These are phyloP conservation scores for Colletotrichum somersetense DNA, from an alignment of 2,329 filamentous ascomycete species.

Conservation along the genomic window DNA sequence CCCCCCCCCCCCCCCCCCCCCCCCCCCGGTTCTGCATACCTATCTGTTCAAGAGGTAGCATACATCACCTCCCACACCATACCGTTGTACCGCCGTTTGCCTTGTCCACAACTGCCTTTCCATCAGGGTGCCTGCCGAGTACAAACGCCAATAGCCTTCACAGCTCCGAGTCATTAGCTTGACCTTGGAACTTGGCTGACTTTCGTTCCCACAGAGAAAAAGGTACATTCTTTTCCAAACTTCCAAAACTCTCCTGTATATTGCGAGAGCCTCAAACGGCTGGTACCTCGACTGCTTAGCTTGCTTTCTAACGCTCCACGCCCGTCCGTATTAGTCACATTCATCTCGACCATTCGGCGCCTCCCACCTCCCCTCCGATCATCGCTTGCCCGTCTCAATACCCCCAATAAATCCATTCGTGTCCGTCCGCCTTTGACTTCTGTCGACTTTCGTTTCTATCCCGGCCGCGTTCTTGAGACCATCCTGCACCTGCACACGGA, in stretches of 20 bases:
- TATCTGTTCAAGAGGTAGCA: not conserved
- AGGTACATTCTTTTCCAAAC: slow-evolving; percentile 31
- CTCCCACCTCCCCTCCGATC: slow-evolving; percentile 20
- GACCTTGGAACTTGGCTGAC: slow-evolving; percentile 42
- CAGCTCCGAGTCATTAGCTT: slow-evolving; percentile 45
- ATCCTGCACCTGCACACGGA: slow-evolving; percentile 36
- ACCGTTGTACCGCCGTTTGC: slow-evolving; percentile 33
- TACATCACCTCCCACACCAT: slow-evolving; percentile 7
- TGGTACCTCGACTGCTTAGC: slow-evolving; percentile 26
- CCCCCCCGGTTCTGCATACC: slow-evolving; percentile 11
- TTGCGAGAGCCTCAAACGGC: slow-evolving; percentile 35
- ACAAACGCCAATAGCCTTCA: slow-evolving; percentile 28
- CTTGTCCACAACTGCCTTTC: slow-evolving; percentile 5
- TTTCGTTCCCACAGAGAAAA: slow-evolving; percentile 18
- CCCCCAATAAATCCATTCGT: slow-evolving; percentile 8
- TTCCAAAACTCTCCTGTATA: slow-evolving; percentile 22
- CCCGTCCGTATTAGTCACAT: slow-evolving; percentile 41
- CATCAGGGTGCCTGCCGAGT: slow-evolving; percentile 26
- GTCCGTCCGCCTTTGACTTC: slow-evolving; percentile 2
- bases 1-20: slow-evolving; percentile 20
- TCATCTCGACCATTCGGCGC: slow-evolving; percentile 17
- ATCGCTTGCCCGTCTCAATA: slow-evolving; percentile 14
- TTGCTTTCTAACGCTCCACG: slow-evolving; percentile 34
- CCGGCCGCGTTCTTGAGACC: slow-evolving; percentile 20
- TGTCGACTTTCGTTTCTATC: slow-evolving; percentile 15